Evolutionary conservation across 164 flowering plant genomes (phyloP).

Genomic region (Berberis vulgaris): DNA sequence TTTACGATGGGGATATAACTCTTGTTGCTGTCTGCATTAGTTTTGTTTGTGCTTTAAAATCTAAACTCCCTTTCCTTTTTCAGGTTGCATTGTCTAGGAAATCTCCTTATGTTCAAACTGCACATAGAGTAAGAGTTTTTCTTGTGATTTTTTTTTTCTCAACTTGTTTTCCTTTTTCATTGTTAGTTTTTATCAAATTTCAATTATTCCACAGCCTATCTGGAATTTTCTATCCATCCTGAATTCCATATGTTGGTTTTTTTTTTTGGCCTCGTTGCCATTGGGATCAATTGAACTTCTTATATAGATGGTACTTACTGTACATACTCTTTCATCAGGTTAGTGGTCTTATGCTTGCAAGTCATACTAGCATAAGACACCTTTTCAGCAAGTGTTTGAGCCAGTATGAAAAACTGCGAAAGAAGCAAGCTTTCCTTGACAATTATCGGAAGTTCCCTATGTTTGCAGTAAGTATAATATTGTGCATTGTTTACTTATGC

Average conservation of each 20-base stretch:
- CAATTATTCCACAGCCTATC: background rate
- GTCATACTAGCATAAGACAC: conserved; percentile 96
- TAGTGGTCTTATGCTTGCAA: conserved; percentile 97
- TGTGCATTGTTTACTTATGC: background rate
- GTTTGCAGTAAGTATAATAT: conserved; percentile 78
- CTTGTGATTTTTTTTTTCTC: background rate
- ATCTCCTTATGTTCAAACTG: conserved; percentile 97
- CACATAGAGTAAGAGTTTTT: conserved; percentile 58
- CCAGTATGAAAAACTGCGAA: conserved; percentile 93
- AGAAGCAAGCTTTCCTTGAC: conserved; percentile 98
- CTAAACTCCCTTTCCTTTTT: conserved; percentile 5
- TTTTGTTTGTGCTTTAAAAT: background rate
- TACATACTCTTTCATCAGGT: conserved; percentile 36
- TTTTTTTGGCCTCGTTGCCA: background rate
- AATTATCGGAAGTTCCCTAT: conserved; percentile 94
- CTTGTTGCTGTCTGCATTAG: background rate
- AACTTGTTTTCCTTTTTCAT: background rate
- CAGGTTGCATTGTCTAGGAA: conserved; percentile 98
- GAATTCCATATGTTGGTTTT: no score
- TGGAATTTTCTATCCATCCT: no score
- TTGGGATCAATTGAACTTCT: no score
- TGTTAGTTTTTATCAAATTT: background rate
- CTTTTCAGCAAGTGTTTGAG: conserved; percentile 91
- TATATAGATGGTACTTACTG: background rate
- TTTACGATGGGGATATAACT: background rate